Percentiles rank a stretch among this genome's conserved stretches.
Evolutionary conservation across 192 early-diverging fungal genomes (phyloP).

Genomic region (Lunasporangiospora selenospora): DNA sequence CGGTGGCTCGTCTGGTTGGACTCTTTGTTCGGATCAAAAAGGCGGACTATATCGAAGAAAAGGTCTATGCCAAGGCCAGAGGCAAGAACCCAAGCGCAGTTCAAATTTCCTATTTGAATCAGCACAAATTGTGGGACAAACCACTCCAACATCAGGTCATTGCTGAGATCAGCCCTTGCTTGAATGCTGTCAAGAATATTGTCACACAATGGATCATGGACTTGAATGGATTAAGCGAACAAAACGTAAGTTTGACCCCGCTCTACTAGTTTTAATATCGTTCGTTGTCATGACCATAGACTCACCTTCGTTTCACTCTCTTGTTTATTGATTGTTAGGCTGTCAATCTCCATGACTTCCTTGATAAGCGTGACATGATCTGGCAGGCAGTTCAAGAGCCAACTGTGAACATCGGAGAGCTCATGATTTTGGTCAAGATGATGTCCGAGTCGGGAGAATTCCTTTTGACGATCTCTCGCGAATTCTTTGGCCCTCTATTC

Average conservation of each 20-base stretch:
- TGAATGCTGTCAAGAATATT: conserved; percentile 36
- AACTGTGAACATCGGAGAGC: conserved; percentile 56
- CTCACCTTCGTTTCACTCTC: background rate
- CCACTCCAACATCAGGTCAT: conserved; percentile 43
- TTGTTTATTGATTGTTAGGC: no score
- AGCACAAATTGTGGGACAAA: conserved; percentile 46
- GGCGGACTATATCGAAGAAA: conserved; percentile 32
- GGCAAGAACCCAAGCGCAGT: conserved; percentile 38
- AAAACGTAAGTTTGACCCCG: conserved; percentile 45
- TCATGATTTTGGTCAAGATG: conserved; percentile 59
- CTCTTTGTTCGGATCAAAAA: conserved; percentile 47
- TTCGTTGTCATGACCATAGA: no score
- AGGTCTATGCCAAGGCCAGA: conserved; percentile 31
- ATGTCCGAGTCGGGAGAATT: conserved; percentile 33
- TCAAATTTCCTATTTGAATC: conserved; percentile 39
- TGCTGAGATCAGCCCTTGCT: conserved; percentile 40
- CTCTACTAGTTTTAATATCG: background rate
- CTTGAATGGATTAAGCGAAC: conserved; percentile 39
- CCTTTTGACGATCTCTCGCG: conserved; percentile 19
- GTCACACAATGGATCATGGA: conserved; percentile 36
- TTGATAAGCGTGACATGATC: conserved; percentile 61
- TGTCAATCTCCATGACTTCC: conserved; percentile 45
- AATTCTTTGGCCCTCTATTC: conserved; percentile 47
- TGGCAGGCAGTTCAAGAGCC: conserved; percentile 51
- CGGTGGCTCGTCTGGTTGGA: conserved; percentile 25